A percentile compares a stretch with the other conserved stretches of the same genome.
These are phyloP conservation scores for Naganishia onofrii DNA, from an alignment of 768 basidiomycete species.

Conservation along the genomic window DNA sequence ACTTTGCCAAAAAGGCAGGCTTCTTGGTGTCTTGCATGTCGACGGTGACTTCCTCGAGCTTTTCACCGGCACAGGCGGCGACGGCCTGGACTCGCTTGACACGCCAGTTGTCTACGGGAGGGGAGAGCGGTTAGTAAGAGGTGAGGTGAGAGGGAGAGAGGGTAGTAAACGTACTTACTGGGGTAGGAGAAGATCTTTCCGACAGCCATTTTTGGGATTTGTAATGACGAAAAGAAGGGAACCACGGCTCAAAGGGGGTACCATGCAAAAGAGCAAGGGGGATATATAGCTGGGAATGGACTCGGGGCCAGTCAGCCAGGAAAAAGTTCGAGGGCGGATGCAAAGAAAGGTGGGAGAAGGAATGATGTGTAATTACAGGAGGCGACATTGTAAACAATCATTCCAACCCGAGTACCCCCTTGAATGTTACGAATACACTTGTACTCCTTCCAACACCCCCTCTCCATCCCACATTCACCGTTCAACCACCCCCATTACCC, in stretches of 20 bases:
- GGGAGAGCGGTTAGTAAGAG: background rate
- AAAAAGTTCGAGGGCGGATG: background rate
- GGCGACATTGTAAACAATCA: background rate
- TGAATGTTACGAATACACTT: background rate
- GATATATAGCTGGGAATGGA: background rate
- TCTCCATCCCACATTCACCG: background rate
- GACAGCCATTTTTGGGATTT: conserved; percentile 35
- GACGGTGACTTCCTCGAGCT: conserved; percentile 70
- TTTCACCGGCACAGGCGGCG: conserved; percentile 63
- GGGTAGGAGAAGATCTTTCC: conserved; percentile 37
- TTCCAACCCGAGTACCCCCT: background rate
- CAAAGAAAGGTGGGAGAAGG: background rate
- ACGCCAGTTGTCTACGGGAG: conserved; percentile 45
- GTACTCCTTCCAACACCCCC: background rate
- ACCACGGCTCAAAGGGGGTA: background rate
- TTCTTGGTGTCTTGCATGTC: conserved; percentile 56
- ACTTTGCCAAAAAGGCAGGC: conserved; percentile 59
- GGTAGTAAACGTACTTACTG: conserved; percentile 22
- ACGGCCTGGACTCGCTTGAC: conserved; percentile 55
- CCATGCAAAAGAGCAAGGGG: background rate
- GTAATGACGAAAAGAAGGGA: background rate
- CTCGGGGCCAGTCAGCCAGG: background rate
- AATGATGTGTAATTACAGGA: background rate
- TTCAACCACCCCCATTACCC: no score
- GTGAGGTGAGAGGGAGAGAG: background rate